A percentile compares a stretch with the other conserved stretches of the same genome.
Conservation (phyloP, 805 yeast species). For the Starmerella bacillaris region DNA sequence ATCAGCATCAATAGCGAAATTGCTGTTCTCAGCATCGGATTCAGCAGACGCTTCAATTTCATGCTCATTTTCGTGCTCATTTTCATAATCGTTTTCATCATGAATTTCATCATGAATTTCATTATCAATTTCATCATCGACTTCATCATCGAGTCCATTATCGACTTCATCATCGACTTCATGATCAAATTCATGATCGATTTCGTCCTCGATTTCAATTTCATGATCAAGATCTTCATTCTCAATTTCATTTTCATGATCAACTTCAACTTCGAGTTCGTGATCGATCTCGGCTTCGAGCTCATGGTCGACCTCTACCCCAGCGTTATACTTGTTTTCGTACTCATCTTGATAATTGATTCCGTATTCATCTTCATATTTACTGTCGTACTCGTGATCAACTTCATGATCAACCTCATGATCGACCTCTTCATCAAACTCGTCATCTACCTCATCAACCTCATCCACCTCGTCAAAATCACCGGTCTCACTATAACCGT, state of each 20-base stretch:
- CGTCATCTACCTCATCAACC: conserved; percentile 7
- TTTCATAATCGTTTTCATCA: conserved; percentile 2
- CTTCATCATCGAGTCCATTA: too few species aligned
- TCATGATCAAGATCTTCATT: background rate
- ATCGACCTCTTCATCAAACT: too few species aligned
- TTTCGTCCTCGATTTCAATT: conserved; percentile 11
- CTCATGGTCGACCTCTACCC: conserved; percentile 5
- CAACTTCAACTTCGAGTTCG: conserved; percentile 1
- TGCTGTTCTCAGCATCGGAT: conserved; percentile 1
- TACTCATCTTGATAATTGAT: conserved; percentile 3
- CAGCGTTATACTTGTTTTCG: background rate
- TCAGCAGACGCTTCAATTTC: conserved; percentile 3
- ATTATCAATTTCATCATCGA: too few species aligned
- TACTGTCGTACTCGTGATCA: conserved; percentile 6
- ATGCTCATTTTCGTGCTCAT: conserved; percentile 1
- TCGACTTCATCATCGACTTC: too few species aligned
- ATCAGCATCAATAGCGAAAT: background rate
- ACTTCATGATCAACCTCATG: too few species aligned
- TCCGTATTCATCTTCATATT: conserved; percentile 4
- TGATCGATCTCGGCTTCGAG: conserved; percentile 1
- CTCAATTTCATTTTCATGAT: conserved; percentile 8
- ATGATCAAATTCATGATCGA: too few species aligned
- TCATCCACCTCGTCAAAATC: conserved; percentile 4
- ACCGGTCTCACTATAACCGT: conserved; percentile 2
- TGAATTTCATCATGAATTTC: conserved; percentile 5